Evolutionary conservation across 768 basidiomycete genomes (phyloP), one percentile per base, ranked within the genome.

Genomic region (Sistotremastrum niveocremeum): DNA sequence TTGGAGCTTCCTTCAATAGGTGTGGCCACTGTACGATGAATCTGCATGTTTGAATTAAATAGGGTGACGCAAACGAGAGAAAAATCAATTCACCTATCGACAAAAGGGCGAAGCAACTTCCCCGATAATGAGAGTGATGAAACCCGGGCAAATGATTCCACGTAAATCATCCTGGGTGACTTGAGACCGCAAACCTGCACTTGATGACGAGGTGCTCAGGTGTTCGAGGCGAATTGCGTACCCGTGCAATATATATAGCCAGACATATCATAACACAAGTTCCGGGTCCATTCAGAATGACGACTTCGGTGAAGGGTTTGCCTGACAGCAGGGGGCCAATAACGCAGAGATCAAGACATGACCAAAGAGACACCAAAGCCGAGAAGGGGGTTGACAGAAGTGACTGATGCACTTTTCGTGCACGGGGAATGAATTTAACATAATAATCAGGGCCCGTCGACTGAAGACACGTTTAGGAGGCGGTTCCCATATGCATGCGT

Each of bases 81-180:
- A n/a, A 33, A 11, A 37, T 3, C 10, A 10, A 52, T 72, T 51
- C 53, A 78, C 86, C 79, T 72, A 59, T 97, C 90, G 4, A 84
- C 90, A 32, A 94, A 65, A n/a, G 74, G 75, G 41, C 76, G 73
- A 30, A 98, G 69, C 34, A 97, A 66, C 54, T 73, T 87, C 29
- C 83, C 94, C 29, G 89, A 90, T 20, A 93, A 68, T 9, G 88
- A 94, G 29, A 97, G 70, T 1, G 73, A 70, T 12, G 65, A 68
- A 2, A 93, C 89, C 4, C 94, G 81, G 6, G 94, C 91, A 60
- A 94, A 95, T 0, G 89, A 90, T 62, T 98, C 95, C 37, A 97
- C 70, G 59, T 95, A 99, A 44, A 99, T 74, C 31, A 88, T 60
- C 37, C 64, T 68, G 5, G 94, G 84, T 1, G 80, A 73, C 20